A percentile compares a stretch with the other conserved stretches of the same genome.
These are phyloP conservation scores for Scheffersomyces parashehatae DNA, from an alignment of 1,139 yeast genomes.

Conservation along the genomic window DNA sequence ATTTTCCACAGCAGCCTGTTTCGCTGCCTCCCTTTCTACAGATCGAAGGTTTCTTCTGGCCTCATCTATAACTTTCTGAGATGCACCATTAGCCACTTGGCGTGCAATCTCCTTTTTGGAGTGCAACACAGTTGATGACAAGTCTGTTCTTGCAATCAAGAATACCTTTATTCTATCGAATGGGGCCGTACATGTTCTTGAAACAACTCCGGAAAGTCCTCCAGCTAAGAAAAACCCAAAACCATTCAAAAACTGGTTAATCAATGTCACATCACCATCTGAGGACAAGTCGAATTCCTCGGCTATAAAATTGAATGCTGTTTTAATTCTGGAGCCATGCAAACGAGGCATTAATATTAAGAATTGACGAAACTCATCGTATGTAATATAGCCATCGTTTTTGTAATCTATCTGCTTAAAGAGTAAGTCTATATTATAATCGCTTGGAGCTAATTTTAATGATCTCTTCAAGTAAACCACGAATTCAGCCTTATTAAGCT, in stretches of 20 bases:
- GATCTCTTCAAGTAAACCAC: conserved; percentile 57
- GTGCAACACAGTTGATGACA: conserved; percentile 65
- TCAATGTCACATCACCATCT: conserved; percentile 89
- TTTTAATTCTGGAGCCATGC: conserved; percentile 66
- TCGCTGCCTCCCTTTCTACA: conserved; percentile 19
- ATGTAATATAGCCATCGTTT: conserved; percentile 71
- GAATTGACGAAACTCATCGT: conserved; percentile 84
- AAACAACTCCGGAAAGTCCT: conserved; percentile 92
- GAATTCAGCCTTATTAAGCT: conserved; percentile 64
- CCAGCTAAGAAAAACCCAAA: conserved; percentile 92
- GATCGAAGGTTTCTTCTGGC: conserved; percentile 31
- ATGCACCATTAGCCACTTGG: conserved; percentile 38
- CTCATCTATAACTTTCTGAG: conserved; percentile 38
- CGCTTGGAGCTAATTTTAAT: conserved; percentile 55
- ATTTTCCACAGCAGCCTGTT: conserved; percentile 14
- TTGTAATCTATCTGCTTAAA: conserved; percentile 62
- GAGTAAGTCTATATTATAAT: conserved; percentile 56
- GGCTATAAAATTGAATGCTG: conserved; percentile 79
- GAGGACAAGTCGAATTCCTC: conserved; percentile 81
- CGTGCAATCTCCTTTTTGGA: conserved; percentile 53
- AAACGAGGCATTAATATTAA: conserved; percentile 78
- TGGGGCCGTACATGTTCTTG: conserved; percentile 98
- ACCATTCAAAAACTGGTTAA: conserved; percentile 77
- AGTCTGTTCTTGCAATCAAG: conserved; percentile 86
- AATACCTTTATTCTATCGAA: conserved; percentile 93